These are phyloP conservation scores for Fusarium virguliforme DNA, from an alignment of 2,329 filamentous ascomycete genomes.

Conservation along the genomic window DNA sequence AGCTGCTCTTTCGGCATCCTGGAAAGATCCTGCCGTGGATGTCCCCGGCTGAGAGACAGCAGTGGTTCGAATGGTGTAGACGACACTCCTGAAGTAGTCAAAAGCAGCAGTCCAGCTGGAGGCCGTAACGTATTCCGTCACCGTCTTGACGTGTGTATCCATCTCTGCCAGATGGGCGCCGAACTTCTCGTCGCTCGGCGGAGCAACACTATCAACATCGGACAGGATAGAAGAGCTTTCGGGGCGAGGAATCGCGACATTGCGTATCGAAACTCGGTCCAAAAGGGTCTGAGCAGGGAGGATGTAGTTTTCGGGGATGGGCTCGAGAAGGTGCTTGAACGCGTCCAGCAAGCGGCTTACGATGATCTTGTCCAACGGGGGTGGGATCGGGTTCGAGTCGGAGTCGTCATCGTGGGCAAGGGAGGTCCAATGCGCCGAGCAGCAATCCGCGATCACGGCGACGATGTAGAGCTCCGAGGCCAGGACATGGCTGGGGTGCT, in stretches of 20 bases:
- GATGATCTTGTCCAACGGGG: constrained; percentile 65
- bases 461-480: constrained; percentile 77
- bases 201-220: constrained; percentile 35
- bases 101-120: constrained; percentile 75
- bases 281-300: constrained; percentile 72
- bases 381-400: constrained; percentile 50
- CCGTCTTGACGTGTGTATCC: constrained; percentile 69
- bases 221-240: constrained; percentile 37
- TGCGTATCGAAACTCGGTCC: constrained; percentile 64
- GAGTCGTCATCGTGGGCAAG: constrained; percentile 54
- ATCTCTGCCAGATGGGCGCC: constrained; percentile 62
- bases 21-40: constrained; percentile 55
- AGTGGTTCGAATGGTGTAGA: constrained; percentile 67
- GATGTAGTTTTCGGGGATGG: constrained; percentile 71
- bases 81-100: constrained; percentile 69
- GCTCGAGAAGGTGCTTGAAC: constrained; percentile 71
- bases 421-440: constrained; percentile 72
- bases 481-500: constrained; percentile 73
- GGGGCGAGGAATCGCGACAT: constrained; percentile 55
- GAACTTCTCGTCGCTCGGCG: constrained; percentile 46
- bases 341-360: constrained; percentile 70
- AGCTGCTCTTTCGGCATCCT: constrained; percentile 68
- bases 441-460: constrained; percentile 76
- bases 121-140: constrained; percentile 76
- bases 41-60: constrained; percentile 58